Evolutionary conservation across 257 asterid genomes (phyloP).

Genomic region (Scutellaria minor): DNA sequence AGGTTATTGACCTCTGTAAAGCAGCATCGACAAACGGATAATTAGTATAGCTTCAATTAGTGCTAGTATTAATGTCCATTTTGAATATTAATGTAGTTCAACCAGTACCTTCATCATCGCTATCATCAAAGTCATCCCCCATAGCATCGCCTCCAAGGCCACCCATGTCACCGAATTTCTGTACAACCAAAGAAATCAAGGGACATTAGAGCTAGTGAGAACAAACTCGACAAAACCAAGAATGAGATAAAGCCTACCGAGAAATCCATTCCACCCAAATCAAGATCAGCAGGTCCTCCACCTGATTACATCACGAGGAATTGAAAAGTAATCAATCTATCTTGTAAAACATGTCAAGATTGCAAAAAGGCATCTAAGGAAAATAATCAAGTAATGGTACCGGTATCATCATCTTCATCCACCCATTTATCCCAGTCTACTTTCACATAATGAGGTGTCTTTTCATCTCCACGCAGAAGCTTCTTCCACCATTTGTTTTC

Average conservation of each 20-base stretch:
- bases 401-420: constrained; percentile 76
- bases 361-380: neutral
- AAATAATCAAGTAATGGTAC: constrained; percentile 34
- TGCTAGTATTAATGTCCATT: too few relatives aligned
- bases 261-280: constrained; percentile 79
- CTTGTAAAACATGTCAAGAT: constrained; percentile 4
- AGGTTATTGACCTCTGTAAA: constrained; percentile 43
- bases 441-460: constrained; percentile 81
- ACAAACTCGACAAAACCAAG: neutral
- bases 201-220: constrained; percentile 19
- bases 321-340: neutral
- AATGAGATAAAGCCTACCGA: constrained; percentile 48
- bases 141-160: constrained; percentile 45
- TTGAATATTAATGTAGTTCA: neutral
- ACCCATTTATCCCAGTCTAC: constrained; percentile 96
- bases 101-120: constrained; percentile 72
- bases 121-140: constrained; percentile 59
- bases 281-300: constrained; percentile 63
- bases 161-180: constrained; percentile 69
- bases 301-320: constrained; percentile 38
- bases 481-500: constrained; percentile 84
- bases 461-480: constrained; percentile 66
- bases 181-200: constrained; percentile 22
- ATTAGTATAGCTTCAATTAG: neutral
- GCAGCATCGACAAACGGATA: neutral